phyloP scores from a whole-genome alignment of 2,329 filamentous ascomycete species.

The Scedosporium aurantiacum region DNA sequence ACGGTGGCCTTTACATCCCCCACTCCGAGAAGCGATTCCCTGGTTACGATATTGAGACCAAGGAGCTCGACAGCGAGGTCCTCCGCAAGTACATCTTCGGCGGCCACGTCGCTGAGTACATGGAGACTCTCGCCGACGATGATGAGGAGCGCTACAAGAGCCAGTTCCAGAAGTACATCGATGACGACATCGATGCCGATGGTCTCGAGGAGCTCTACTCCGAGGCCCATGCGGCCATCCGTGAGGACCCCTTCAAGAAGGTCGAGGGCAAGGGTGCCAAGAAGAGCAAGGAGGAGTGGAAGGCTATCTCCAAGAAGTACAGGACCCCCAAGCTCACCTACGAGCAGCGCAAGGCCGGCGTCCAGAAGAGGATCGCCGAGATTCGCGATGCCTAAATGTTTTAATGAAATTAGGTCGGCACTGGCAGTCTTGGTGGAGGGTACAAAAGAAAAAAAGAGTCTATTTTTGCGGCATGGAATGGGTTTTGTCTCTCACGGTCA shows the following conservation, averaged over 20 bases:
- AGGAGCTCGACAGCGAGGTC: constrained; percentile 95
- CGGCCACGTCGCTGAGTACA: constrained; percentile 99
- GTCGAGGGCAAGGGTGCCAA: constrained; percentile 60
- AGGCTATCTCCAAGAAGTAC: constrained; percentile 90
- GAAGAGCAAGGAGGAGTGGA: constrained; percentile 97
- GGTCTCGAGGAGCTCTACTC: constrained; percentile 93
- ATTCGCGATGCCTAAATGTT: constrained; percentile 44
- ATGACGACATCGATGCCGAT: constrained; percentile 92
- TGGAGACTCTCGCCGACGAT: constrained; percentile 98
- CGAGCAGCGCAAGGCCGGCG: constrained; percentile 70
- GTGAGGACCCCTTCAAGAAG: constrained; percentile 98
- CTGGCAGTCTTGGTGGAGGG: neutral
- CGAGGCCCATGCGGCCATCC: constrained; percentile 92
- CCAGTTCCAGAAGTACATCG: constrained; percentile 97
- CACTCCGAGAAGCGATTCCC: constrained; percentile 99
- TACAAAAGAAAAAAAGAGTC: neutral
- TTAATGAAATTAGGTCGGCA: neutral
- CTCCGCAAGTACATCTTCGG: constrained; percentile 99
- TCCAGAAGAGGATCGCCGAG: constrained; percentile 86
- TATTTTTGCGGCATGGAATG: neutral
- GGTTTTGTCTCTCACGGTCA: constrained; percentile 2
- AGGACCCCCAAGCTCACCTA: constrained; percentile 64
- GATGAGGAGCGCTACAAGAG: constrained; percentile 99
- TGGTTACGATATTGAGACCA: constrained; percentile 90
- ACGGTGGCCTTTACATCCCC: constrained; percentile 92